A percentile compares a stretch with the other conserved stretches of the same genome.
phyloP scores from a whole-genome alignment of 1,139 yeast species.

The Geotrichum siamense region DNA sequence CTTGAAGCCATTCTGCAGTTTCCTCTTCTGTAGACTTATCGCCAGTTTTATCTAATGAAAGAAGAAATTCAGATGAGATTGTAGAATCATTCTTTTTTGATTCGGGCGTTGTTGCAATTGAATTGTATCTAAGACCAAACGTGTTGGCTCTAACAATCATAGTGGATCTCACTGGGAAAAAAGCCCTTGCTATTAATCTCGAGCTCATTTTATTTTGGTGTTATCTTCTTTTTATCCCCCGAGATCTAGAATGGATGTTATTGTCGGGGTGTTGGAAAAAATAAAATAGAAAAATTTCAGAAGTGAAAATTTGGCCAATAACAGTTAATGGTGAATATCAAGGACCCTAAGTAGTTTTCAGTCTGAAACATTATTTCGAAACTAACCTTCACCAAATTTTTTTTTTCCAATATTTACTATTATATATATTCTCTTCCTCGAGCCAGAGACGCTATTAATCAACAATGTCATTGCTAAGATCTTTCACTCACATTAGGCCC shows the following conservation, averaged over 20 bases:
- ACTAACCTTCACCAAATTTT: slow-evolving; percentile 1
- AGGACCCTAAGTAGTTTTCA: slow-evolving; percentile 7
- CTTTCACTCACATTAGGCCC: background rate
- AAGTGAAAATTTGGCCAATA: slow-evolving; percentile 15
- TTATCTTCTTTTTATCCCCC: too few species aligned
- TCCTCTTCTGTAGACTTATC: slow-evolving; percentile 41
- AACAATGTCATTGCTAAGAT: background rate
- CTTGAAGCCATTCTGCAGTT: slow-evolving; percentile 59
- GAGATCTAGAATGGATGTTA: too few species aligned
- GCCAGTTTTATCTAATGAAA: slow-evolving; percentile 9
- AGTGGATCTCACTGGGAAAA: slow-evolving; percentile 1
- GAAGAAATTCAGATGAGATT: slow-evolving; percentile 17
- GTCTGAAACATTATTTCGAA: slow-evolving; percentile 2
- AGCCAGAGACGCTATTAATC: background rate
- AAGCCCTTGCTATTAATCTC: slow-evolving; percentile 10
- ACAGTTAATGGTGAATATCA: slow-evolving; percentile 3
- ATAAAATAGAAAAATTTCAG: slow-evolving; percentile 4
- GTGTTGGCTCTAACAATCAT: slow-evolving; percentile 1
- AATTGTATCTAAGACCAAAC: slow-evolving; percentile 9
- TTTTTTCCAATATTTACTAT: too few species aligned
- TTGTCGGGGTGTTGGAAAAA: too few species aligned
- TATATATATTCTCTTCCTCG: background rate
- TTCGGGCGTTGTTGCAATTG: slow-evolving; percentile 1
- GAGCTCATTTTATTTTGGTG: slow-evolving; percentile 9
- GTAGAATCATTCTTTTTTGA: background rate